Percentiles rank a stretch among this genome's conserved stretches.
Evolutionary conservation across 2,329 filamentous ascomycete species (phyloP).

Genomic region (Fusarium virguliforme): DNA sequence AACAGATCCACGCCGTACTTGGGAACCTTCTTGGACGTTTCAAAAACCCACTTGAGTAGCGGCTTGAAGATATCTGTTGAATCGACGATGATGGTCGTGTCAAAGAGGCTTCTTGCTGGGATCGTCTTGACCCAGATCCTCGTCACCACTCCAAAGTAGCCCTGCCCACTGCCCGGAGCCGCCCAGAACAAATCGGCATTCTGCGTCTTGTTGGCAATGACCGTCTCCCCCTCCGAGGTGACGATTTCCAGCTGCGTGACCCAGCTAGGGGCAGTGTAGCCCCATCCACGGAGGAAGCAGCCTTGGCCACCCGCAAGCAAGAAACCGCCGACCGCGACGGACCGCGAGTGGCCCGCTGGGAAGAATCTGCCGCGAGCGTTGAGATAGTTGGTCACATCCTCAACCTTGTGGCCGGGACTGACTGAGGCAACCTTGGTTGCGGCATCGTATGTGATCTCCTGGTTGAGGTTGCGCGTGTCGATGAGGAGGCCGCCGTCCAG

Average conservation of each 20-base stretch:
- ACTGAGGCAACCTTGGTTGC: conserved; percentile 20
- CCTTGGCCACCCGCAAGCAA: conserved; percentile 29
- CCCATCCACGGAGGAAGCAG: conserved; percentile 27
- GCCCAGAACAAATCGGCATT: conserved; percentile 26
- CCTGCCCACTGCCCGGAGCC: conserved; percentile 30
- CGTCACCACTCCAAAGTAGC: conserved; percentile 29
- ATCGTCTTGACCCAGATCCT: conserved; percentile 27
- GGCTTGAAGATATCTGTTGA: conserved; percentile 20
- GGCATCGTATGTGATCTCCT: conserved; percentile 17
- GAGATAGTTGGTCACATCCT: conserved; percentile 17
- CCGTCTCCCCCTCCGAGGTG: conserved; percentile 19
- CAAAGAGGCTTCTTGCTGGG: conserved; percentile 19
- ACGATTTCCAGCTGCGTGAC: conserved; percentile 29
- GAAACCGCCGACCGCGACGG: conserved; percentile 26
- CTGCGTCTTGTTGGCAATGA: conserved; percentile 26
- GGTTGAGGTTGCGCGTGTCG: conserved; percentile 26
- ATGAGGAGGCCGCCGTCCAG: conserved; percentile 22
- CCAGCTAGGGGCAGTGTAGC: conserved; percentile 19
- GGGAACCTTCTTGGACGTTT: conserved; percentile 12
- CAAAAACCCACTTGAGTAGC: conserved; percentile 15
- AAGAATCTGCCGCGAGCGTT: conserved; percentile 19
- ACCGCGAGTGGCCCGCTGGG: conserved; percentile 20
- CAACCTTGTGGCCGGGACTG: conserved; percentile 17
- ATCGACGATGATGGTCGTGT: conserved; percentile 15
- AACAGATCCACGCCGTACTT: conserved; percentile 16